phyloP scores from a whole-genome alignment of 2,329 filamentous ascomycete genomes.

The Xylariomycetidae sp. region DNA sequence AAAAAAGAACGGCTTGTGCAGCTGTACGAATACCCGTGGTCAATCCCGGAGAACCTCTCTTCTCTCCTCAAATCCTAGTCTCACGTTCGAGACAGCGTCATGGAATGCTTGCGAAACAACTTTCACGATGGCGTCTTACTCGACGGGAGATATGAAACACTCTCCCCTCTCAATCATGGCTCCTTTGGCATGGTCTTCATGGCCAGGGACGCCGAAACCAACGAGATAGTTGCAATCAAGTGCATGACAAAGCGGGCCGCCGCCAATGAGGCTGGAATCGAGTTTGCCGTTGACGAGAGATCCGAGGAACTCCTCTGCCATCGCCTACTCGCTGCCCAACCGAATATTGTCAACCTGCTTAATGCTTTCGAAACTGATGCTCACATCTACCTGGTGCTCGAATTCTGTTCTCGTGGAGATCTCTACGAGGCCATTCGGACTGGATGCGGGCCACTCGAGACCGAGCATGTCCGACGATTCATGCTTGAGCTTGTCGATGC shows the following conservation, averaged over 20 bases:
- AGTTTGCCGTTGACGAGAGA: conserved; percentile 73
- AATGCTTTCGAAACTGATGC: conserved; percentile 88
- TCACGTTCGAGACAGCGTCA: conserved; percentile 34
- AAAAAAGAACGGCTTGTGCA: conserved; percentile 16
- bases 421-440: conserved; percentile 95
- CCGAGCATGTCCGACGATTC: conserved; percentile 93
- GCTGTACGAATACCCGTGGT: conserved; percentile 24
- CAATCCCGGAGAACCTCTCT: conserved; percentile 15
- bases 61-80: conserved; percentile 29
- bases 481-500: conserved; percentile 93
- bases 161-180: conserved; percentile 94
- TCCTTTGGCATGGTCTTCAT: conserved; percentile 99
- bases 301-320: conserved; percentile 80
- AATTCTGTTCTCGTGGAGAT: conserved; percentile 93
- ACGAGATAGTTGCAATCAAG: conserved; percentile 87
- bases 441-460: conserved; percentile 83
- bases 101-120: conserved; percentile 85
- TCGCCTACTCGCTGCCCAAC: conserved; percentile 69
- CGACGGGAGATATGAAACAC: conserved; percentile 83
- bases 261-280: conserved; percentile 53
- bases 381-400: conserved; percentile 87
- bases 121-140: conserved; percentile 77
- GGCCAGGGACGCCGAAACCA: conserved; percentile 73
- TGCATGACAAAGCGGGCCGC: conserved; percentile 82
- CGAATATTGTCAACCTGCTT: conserved; percentile 90